These are phyloP conservation scores for Peronospora destructor DNA, from an alignment of 352 stramenopile species.

Conservation along the genomic window DNA sequence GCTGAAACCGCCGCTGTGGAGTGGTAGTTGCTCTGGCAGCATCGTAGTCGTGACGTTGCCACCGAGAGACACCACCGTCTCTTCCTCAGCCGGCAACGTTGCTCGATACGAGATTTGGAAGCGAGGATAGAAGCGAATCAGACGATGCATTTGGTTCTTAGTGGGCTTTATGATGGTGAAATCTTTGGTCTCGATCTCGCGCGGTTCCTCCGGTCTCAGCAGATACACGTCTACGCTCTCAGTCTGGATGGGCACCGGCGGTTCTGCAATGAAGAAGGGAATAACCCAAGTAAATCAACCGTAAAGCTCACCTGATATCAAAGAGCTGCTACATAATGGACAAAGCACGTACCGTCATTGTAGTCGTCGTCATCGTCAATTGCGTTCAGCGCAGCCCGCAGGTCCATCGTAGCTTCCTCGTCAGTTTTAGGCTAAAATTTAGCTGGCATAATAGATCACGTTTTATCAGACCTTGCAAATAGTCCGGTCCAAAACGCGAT, in stretches of 20 bases:
- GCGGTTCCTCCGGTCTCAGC: conserved; percentile 51
- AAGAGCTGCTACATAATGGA: not conserved
- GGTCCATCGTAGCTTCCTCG: conserved; percentile 13
- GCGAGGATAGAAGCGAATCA: conserved; percentile 56
- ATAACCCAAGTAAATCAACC: not conserved
- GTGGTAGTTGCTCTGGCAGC: conserved; percentile 33
- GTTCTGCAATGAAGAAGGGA: conserved; percentile 6
- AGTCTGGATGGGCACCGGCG: conserved; percentile 27
- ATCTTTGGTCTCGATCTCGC: conserved; percentile 64
- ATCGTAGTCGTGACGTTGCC: conserved; percentile 49
- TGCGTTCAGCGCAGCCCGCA: conserved; percentile 22
- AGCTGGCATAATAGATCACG: too few relatives aligned
- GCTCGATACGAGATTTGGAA: conserved; percentile 72
- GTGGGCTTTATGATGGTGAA: conserved; percentile 82
- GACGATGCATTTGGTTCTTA: conserved; percentile 68
- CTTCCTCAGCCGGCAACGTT: conserved; percentile 51
- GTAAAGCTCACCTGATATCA: not conserved
- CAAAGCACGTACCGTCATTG: conserved; percentile 11
- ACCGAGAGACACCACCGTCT: conserved; percentile 42
- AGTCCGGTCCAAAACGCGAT: not conserved
- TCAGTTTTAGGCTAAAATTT: too few relatives aligned
- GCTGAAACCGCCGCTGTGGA: conserved; percentile 66
- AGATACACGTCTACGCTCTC: conserved; percentile 74
- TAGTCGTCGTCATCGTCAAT: conserved; percentile 18
- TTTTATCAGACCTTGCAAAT: not conserved